Base-by-base conservation (phyloP, 139 green algal species). In the Chlorella sp. region DNA sequence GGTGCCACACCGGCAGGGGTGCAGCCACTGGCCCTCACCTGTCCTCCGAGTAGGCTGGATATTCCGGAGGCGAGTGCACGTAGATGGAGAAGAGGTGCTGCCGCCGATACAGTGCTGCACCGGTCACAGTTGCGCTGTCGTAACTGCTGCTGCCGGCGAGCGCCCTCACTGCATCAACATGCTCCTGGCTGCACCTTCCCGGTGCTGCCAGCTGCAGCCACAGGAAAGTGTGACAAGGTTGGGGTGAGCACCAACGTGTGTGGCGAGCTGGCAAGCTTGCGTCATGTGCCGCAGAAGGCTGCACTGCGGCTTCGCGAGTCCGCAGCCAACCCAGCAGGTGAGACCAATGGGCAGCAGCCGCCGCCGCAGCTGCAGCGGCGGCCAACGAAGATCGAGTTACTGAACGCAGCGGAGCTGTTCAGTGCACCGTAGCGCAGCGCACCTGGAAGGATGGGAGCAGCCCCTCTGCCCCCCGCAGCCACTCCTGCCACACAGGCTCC, bases 21-120 rank as follows among this genome's bases (percentile, higher is more conserved):
- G n/a, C n/a, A n/a, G n/a, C n/a, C n/a, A n/a, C 36, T 25, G 16
- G 15, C 38, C 16, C 63, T 17, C 63, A 69, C 26, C 63, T 36
- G n/a, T 32, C 64, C 30, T 71, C n/a, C 9, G 26, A n/a, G 30
- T 39, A 71, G 18, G 64, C n/a, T 41, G 4, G 6, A 30, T 55
- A 60, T n/a, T 39, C 30, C 3, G 63, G 56, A 7, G 26, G 75
- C 3, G 67, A 13, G 83, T 87, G 83, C 17, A 87, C 75, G 65
- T 87, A 87, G 3, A 87, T 51, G 36, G 74, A 70, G 75, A 84
- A 87, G 16, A 87, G 74, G 74, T 36, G 64, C 74, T 84, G 83
- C 26, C 83, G 83, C 6, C 39, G 34, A 30, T 64, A 65, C 26
- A 78, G 41, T 7, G 60, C 69, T 56, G 69, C 36, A 56, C 69